Conservation (phyloP, 768 basidiomycete genomes). For the Boletales sp. region DNA sequence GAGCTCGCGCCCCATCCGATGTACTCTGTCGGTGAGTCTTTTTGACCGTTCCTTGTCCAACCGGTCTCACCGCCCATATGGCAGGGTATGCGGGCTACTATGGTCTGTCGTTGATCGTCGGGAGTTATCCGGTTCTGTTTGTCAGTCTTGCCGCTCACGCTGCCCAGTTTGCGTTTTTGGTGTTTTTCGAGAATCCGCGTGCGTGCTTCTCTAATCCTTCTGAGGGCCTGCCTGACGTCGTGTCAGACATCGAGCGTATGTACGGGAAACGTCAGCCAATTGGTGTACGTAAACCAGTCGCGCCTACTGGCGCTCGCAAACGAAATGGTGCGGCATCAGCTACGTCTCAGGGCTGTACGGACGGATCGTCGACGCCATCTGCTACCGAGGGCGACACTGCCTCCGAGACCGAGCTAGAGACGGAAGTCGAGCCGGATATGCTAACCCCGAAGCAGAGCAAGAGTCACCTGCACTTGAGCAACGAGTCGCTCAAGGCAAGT, state of each 20-base stretch:
- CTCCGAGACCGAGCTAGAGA: constrained; percentile 67
- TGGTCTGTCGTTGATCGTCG: constrained; percentile 86
- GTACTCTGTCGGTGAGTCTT: constrained; percentile 77
- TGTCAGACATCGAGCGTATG: constrained; percentile 82
- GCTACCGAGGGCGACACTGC: constrained; percentile 71
- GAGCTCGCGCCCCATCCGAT: constrained; percentile 92
- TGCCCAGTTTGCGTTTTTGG: constrained; percentile 93
- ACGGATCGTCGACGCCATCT: constrained; percentile 51
- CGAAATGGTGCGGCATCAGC: constrained; percentile 10
- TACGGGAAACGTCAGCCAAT: constrained; percentile 93
- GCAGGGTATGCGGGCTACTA: constrained; percentile 96
- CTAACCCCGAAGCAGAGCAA: constrained; percentile 8
- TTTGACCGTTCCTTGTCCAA: background rate
- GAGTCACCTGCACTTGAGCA: background rate
- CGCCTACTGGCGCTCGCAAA: constrained; percentile 21
- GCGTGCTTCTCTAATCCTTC: constrained; percentile 30
- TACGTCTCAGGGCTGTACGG: constrained; percentile 22
- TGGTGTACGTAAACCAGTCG: constrained; percentile 73
- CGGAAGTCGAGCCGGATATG: constrained; percentile 52
- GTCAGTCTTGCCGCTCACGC: constrained; percentile 93
- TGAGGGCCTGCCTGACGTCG: background rate
- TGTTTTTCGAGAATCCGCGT: constrained; percentile 98
- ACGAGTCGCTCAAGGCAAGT: constrained; percentile 3
- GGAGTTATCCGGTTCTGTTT: constrained; percentile 88
- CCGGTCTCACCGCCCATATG: background rate